A percentile compares a stretch with the other conserved stretches of the same genome.
Conservation (phyloP, 805 yeast species). For the Nakazawaea sp. region DNA sequence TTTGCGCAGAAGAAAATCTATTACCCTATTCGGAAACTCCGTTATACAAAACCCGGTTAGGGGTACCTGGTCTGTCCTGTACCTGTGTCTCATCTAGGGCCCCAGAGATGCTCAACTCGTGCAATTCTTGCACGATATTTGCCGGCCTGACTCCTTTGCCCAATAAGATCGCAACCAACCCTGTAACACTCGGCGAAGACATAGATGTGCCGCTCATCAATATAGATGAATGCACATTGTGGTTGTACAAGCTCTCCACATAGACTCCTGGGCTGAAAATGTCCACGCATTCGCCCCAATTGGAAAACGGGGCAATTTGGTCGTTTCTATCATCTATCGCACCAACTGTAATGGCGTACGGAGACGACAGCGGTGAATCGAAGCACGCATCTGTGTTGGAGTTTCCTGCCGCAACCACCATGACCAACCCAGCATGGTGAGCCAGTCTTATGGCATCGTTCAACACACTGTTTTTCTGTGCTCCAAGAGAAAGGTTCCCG, state of each 20-base stretch:
- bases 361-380: slow-evolving; percentile 82
- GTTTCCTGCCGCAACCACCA: slow-evolving; percentile 88
- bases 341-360: slow-evolving; percentile 72
- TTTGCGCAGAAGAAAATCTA: no score
- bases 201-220: slow-evolving; percentile 70
- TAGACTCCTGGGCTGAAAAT: slow-evolving; percentile 77
- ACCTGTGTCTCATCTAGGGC: slow-evolving; percentile 36
- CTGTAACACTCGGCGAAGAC: slow-evolving; percentile 75
- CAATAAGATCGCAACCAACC: slow-evolving; percentile 49
- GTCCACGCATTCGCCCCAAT: slow-evolving; percentile 91
- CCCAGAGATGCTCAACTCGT: slow-evolving; percentile 39
- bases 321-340: slow-evolving; percentile 78
- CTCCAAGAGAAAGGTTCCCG: slow-evolving; percentile 78
- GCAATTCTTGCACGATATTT: slow-evolving; percentile 33
- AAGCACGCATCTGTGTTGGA: slow-evolving; percentile 69
- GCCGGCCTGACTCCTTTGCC: slow-evolving; percentile 40
- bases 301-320: slow-evolving; percentile 69
- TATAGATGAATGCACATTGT: slow-evolving; percentile 19
- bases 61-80: slow-evolving; percentile 39
- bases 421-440: slow-evolving; percentile 57
- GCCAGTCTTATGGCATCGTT: slow-evolving; percentile 78
- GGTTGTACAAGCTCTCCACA: slow-evolving; percentile 48
- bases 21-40: background rate
- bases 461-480: slow-evolving; percentile 56
- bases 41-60: slow-evolving; percentile 41